Evolutionary conservation across 768 basidiomycete species (phyloP).

Genomic region (Leccinellum luteum): DNA sequence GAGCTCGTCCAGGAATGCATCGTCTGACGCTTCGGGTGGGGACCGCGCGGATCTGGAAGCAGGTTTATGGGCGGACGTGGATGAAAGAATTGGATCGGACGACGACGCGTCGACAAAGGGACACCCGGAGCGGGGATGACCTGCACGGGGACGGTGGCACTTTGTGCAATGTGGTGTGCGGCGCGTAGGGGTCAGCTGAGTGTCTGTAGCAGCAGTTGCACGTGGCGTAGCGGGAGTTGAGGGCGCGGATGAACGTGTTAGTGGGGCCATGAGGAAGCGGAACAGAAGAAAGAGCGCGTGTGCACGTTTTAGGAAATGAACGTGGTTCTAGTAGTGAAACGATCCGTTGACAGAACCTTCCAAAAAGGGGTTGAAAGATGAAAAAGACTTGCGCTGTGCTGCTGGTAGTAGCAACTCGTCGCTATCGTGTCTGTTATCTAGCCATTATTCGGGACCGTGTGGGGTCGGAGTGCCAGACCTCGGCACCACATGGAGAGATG

Average conservation of each 20-base stretch:
- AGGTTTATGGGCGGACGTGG: constrained; percentile 13
- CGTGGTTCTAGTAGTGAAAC: not conserved
- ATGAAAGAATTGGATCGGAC: constrained; percentile 9
- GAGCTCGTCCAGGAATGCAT: constrained; percentile 40
- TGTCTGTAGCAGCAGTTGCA: constrained; percentile 5
- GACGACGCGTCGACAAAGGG: constrained; percentile 39
- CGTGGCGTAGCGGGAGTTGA: constrained; percentile 29
- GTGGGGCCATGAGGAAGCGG: constrained; percentile 20
- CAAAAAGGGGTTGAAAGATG: not conserved
- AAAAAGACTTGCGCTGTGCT: not conserved
- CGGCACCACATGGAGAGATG: not conserved
- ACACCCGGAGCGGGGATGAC: constrained; percentile 65
- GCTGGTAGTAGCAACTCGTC: not conserved
- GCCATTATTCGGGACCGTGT: not conserved
- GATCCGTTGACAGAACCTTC: not conserved
- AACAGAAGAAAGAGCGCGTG: not conserved
- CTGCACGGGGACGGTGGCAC: constrained; percentile 52
- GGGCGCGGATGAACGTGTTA: constrained; percentile 30
- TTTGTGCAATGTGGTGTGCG: constrained; percentile 53
- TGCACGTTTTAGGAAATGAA: not conserved
- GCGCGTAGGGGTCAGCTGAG: constrained; percentile 37
- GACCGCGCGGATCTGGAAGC: not conserved
- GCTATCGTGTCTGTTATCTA: not conserved
- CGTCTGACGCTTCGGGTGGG: constrained; percentile 11
- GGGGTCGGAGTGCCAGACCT: not conserved